Percentiles rank a stretch among this genome's conserved stretches.
Evolutionary conservation across 768 basidiomycete genomes (phyloP).

Genomic region (Phallus indusiatus): DNA sequence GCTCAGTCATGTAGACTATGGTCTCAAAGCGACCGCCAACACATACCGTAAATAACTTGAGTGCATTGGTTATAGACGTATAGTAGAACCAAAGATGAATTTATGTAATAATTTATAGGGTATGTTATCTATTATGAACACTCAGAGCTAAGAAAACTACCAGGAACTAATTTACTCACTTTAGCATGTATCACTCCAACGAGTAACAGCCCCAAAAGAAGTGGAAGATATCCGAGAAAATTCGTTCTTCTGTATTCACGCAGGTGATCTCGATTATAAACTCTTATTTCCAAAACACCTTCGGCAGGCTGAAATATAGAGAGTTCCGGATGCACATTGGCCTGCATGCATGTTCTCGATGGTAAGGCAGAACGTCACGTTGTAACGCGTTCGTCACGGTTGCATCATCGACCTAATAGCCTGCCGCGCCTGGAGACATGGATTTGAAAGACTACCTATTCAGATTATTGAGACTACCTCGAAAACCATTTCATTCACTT

Average conservation of each 20-base stretch:
- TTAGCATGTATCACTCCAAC: not conserved
- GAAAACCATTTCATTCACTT: not conserved
- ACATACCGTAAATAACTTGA: conserved; percentile 40
- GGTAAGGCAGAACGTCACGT: not conserved
- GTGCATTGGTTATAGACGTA: conserved; percentile 30
- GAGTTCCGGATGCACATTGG: conserved; percentile 1
- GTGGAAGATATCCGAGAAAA: not conserved
- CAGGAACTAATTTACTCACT: not conserved
- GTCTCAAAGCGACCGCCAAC: not conserved
- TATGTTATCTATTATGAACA: not conserved
- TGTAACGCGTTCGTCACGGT: not conserved
- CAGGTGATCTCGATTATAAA: not conserved
- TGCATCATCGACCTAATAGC: not conserved
- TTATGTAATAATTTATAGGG: not conserved
- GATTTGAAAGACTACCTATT: not conserved
- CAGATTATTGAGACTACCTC: not conserved
- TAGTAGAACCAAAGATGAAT: not conserved
- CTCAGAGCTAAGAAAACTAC: not conserved
- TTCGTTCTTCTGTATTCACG: not conserved
- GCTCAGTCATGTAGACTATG: not conserved
- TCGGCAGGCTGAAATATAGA: not conserved
- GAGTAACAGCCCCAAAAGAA: not conserved
- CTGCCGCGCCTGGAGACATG: not conserved
- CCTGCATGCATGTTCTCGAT: not conserved
- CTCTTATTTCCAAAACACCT: conserved; percentile 5